Percentiles rank a stretch among this genome's conserved stretches.
Evolutionary conservation across 2,329 filamentous ascomycete genomes (phyloP).

Genomic region (Penicillium verrucosum): DNA sequence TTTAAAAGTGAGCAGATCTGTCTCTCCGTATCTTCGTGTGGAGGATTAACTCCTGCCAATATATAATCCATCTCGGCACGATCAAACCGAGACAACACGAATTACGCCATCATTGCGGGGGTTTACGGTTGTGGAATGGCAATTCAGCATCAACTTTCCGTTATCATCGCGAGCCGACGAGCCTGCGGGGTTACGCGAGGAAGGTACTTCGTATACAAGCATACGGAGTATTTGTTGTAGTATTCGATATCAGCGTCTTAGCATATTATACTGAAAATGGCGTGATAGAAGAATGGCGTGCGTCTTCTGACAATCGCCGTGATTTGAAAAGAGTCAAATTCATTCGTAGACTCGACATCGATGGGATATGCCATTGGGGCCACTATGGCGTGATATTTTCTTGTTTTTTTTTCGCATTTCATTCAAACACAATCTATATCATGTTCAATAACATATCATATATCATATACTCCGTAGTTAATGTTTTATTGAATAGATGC

Average conservation of each 20-base stretch:
- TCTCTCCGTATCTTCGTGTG: background rate
- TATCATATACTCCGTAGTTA: background rate
- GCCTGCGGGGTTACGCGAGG: background rate
- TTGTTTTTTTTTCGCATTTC: background rate
- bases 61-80: slow-evolving; percentile 12
- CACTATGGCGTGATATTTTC: background rate
- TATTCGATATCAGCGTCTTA: background rate
- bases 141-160: background rate
- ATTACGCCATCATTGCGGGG: slow-evolving; percentile 20
- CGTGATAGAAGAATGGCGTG: slow-evolving; percentile 7
- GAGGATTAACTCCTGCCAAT: background rate
- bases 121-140: slow-evolving; percentile 6
- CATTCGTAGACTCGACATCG: no score
- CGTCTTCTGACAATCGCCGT: background rate
- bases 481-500: background rate
- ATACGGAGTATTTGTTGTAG: background rate
- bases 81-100: background rate
- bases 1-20: no score
- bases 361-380: no score
- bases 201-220: background rate
- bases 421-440: background rate
- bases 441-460: background rate
- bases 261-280: slow-evolving; percentile 5
- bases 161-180: background rate
- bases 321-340: background rate